Evolutionary conservation across 1,139 yeast genomes (phyloP).

Genomic region (Tardiomyces blankii): DNA sequence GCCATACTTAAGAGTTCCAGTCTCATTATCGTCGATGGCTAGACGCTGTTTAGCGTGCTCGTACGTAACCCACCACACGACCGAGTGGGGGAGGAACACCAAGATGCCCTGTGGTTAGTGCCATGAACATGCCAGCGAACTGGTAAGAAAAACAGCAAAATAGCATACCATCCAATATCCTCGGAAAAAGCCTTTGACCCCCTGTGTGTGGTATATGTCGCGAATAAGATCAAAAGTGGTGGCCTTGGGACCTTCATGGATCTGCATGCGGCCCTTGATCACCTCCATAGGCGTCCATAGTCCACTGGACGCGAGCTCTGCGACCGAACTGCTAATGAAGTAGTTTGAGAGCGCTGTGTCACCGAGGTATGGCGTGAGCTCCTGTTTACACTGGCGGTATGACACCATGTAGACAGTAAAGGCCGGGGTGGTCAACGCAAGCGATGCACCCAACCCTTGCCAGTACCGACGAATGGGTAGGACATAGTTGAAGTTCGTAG

Average conservation of each 20-base stretch:
- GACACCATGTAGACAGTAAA: slow-evolving; percentile 32
- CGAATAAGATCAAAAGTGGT: slow-evolving; percentile 13
- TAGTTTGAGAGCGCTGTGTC: slow-evolving; percentile 26
- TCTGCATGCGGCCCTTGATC: slow-evolving; percentile 33
- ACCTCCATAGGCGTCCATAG: slow-evolving; percentile 40
- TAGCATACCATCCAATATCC: slow-evolving; percentile 34
- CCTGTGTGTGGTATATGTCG: slow-evolving; percentile 25
- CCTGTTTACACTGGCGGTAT: slow-evolving; percentile 29
- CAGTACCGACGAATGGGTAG: slow-evolving; percentile 30
- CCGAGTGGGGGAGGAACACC: slow-evolving; percentile 30
- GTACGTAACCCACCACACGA: slow-evolving; percentile 32
- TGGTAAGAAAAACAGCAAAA: not conserved
- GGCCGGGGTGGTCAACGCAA: slow-evolving; percentile 33
- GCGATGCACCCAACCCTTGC: slow-evolving; percentile 31
- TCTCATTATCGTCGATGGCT: slow-evolving; percentile 3
- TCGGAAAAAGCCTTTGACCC: slow-evolving; percentile 29
- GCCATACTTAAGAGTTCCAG: slow-evolving; percentile 19
- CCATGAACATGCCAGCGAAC: too few relatives aligned
- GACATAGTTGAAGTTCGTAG: slow-evolving; percentile 24
- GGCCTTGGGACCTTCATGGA: slow-evolving; percentile 14
- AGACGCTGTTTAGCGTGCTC: slow-evolving; percentile 14
- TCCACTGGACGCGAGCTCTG: slow-evolving; percentile 30
- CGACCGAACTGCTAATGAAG: slow-evolving; percentile 27
- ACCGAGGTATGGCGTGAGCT: slow-evolving; percentile 28
- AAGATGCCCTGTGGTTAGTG: slow-evolving; percentile 19